These are phyloP conservation scores for Fusarium bulbicola DNA, from an alignment of 2,329 filamentous ascomycete genomes.

Conservation along the genomic window DNA sequence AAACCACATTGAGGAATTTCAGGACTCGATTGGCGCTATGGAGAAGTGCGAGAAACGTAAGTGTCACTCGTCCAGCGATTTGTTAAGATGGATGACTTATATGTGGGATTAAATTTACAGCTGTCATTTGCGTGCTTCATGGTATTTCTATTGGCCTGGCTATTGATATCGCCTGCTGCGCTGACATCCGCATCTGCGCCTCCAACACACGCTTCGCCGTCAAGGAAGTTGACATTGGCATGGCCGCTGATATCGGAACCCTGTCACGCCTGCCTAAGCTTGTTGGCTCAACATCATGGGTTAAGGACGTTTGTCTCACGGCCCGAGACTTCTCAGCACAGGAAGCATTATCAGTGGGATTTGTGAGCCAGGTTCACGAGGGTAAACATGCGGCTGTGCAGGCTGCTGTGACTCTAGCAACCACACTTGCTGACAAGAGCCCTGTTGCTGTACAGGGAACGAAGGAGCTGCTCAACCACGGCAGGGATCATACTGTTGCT, in stretches of 20 bases:
- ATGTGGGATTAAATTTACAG: constrained; percentile 48
- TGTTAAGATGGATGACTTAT: constrained; percentile 22
- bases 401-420: constrained; percentile 70
- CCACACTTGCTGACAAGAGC: constrained; percentile 78
- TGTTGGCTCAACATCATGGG: constrained; percentile 76
- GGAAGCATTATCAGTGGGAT: constrained; percentile 75
- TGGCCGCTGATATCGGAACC: constrained; percentile 83
- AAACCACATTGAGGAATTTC: constrained; percentile 80
- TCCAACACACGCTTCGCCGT: constrained; percentile 71
- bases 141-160: constrained; percentile 81
- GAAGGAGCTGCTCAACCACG: constrained; percentile 86
- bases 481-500: constrained; percentile 77
- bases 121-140: constrained; percentile 84
- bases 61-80: constrained; percentile 42
- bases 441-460: constrained; percentile 88
- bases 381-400: constrained; percentile 70
- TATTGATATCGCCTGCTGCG: constrained; percentile 76
- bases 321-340: constrained; percentile 74
- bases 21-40: constrained; percentile 77
- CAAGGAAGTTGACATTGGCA: constrained; percentile 84
- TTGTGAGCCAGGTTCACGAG: constrained; percentile 72
- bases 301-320: constrained; percentile 80
- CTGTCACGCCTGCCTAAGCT: constrained; percentile 77
- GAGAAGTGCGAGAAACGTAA: constrained; percentile 90
- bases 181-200: constrained; percentile 75